phyloP scores from a whole-genome alignment of 225 moss, liverwort and hornwort species.

The Physcomitrellopsis africana region DNA sequence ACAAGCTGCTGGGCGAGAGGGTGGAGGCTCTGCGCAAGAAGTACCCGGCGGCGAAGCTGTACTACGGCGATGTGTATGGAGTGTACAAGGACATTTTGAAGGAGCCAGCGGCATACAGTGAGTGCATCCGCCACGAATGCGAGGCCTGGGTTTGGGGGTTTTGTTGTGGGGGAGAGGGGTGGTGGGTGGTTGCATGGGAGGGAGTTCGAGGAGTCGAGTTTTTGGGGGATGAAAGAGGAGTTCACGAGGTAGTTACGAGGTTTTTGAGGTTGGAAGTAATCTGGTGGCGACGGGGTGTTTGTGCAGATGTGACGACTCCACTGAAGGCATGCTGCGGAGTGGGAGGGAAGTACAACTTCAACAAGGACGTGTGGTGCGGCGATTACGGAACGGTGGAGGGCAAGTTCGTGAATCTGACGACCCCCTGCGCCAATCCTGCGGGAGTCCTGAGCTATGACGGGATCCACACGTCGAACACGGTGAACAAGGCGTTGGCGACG shows the following conservation, averaged over 20 bases:
- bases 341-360: slow-evolving; percentile 57
- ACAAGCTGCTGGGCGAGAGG: slow-evolving; percentile 29
- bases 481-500: slow-evolving; percentile 39
- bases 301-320: slow-evolving; percentile 21
- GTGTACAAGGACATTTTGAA: slow-evolving; percentile 45
- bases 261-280: not conserved
- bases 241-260: not conserved
- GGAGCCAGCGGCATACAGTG: slow-evolving; percentile 24
- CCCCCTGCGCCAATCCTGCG: slow-evolving; percentile 14
- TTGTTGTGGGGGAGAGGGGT: no score
- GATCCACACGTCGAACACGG: slow-evolving; percentile 47
- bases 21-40: slow-evolving; percentile 31
- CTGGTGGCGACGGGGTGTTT: not conserved
- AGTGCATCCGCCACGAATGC: not conserved
- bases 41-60: slow-evolving; percentile 28
- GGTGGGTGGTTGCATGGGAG: not conserved
- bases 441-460: slow-evolving; percentile 56
- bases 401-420: slow-evolving; percentile 28
- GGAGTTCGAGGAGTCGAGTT: no score
- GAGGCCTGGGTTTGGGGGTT: no score
- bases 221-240: not conserved
- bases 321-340: slow-evolving; percentile 51
- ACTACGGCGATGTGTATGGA: slow-evolving; percentile 40
- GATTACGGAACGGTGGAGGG: slow-evolving; percentile 10
- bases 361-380: slow-evolving; percentile 37